Evolutionary conservation across 2,329 filamentous ascomycete species (phyloP), one percentile per base, ranked within the genome.

Genomic region (Talaromyces rugulosus): DNA sequence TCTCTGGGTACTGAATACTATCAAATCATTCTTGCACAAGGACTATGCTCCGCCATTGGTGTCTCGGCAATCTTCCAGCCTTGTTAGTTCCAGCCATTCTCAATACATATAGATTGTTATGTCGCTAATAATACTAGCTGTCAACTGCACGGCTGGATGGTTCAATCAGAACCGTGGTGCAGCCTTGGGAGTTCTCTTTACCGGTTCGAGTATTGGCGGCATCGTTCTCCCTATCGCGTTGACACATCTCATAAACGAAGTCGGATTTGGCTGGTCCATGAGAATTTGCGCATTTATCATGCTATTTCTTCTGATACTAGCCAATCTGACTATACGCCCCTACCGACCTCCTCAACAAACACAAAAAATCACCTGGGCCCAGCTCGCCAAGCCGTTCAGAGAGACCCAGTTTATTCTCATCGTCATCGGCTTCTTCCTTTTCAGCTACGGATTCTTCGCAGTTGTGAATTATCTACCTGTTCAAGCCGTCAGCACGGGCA

Each of bases 231-330:
- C 83, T n/a, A 73, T 80, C 51, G 59, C 62, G 66, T 71, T 80
- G 54, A 81, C 78, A 57, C 78, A 80, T 64, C 73, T 85, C 67
- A 71, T 85, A 23, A 80, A 81, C 61, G 69, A 69, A 27, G 65
- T 85, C 36, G 74, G 75, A 9, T 78, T 84, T 60, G 79, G 75
- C 31, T 85, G 83, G 83, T 74, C 81, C 0, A 75, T 84, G 0
- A 74, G 83, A 3, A 72, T 83, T 52, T 75, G 82, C 31, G 83
- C 77, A 2, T 84, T 85, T 62, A 66, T 81, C 59, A 79, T 82
- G 62, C 61, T 82, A 3, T 77, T 78, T 0, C 62, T 81, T 5
- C 65, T 82, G 28, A 52, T 70, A 11, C 78, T 83, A 58, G 71
- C 80, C 3, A 68, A 66, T 44, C 6, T 78, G 3, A 63, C 51